A percentile compares a stretch with the other conserved stretches of the same genome.
These are phyloP conservation scores for Nothopassalora personata DNA, from an alignment of 2,329 filamentous ascomycete species.

Conservation along the genomic window DNA sequence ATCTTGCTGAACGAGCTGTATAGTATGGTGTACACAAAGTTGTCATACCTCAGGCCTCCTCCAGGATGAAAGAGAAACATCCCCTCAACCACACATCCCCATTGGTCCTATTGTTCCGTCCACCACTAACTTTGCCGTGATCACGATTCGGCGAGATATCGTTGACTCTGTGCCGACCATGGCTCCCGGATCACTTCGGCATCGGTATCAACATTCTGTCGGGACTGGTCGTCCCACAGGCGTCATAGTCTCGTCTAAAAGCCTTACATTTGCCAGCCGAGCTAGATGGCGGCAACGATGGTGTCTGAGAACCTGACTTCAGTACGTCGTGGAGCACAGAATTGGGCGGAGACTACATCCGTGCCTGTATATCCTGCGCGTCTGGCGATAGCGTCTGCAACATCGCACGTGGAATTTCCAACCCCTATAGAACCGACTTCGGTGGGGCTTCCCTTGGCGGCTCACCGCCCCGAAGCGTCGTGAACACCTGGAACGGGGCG, in stretches of 20 bases:
- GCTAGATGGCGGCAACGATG: neutral
- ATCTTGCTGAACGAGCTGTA: neutral
- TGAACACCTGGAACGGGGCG: neutral
- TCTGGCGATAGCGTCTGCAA: neutral
- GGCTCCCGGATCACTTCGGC: neutral
- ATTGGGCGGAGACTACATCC: neutral
- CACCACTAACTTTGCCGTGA: neutral
- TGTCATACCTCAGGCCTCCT: neutral
- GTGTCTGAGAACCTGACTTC: neutral
- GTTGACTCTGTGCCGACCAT: neutral
- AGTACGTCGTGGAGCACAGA: neutral
- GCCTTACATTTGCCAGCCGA: neutral
- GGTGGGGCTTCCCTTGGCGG: too few species aligned
- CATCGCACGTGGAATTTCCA: neutral
- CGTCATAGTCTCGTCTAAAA: neutral
- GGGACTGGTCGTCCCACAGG: too few species aligned
- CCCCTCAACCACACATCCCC: neutral
- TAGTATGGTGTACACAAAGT: neutral
- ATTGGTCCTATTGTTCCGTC: neutral
- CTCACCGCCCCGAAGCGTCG: neutral
- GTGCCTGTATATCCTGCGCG: neutral
- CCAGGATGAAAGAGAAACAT: neutral
- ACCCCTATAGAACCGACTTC: too few species aligned
- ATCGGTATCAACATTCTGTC: neutral
- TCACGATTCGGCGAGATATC: neutral